These are phyloP conservation scores for Fusarium cicatricum DNA, from an alignment of 2,329 filamentous ascomycete species.

Conservation along the genomic window DNA sequence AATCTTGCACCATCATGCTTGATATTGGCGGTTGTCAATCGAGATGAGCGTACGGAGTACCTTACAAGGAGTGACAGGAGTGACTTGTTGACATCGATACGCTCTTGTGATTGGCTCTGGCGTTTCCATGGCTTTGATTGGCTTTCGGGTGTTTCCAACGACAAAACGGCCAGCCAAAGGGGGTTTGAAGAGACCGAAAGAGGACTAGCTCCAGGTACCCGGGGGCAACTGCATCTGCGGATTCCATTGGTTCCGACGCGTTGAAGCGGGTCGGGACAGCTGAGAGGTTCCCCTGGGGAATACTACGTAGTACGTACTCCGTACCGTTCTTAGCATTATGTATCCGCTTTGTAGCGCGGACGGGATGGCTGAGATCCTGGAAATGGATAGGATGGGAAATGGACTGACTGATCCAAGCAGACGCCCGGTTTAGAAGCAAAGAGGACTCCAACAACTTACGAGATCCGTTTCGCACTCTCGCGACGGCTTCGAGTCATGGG, in stretches of 20 bases:
- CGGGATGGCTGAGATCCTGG: not conserved
- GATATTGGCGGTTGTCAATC: constrained; percentile 23
- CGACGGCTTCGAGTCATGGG: not conserved
- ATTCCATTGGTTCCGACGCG: too few relatives aligned
- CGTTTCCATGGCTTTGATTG: constrained; percentile 8
- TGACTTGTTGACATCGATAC: constrained; percentile 1
- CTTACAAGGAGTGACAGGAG: too few relatives aligned
- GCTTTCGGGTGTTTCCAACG: constrained; percentile 4
- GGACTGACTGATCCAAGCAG: constrained; percentile 2
- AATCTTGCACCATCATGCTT: constrained; percentile 5
- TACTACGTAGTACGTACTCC: too few relatives aligned
- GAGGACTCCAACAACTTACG: constrained; percentile 6
- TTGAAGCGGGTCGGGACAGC: constrained; percentile 5
- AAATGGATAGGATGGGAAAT: not conserved
- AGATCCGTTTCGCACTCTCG: constrained; percentile 7
- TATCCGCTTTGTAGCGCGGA: not conserved
- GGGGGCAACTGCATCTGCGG: constrained; percentile 14
- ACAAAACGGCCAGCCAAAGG: constrained; percentile 22
- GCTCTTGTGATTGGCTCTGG: constrained; percentile 20
- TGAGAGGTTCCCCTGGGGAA: constrained; percentile 18
- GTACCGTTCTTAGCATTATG: not conserved
- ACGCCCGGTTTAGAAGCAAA: not conserved
- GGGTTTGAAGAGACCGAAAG: constrained; percentile 6
- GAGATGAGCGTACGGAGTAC: constrained; percentile 8
- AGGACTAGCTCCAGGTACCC: constrained; percentile 36